Conservation (phyloP, 2,329 filamentous ascomycete species). For the Xenosphaeropsis pyriputrescens region DNA sequence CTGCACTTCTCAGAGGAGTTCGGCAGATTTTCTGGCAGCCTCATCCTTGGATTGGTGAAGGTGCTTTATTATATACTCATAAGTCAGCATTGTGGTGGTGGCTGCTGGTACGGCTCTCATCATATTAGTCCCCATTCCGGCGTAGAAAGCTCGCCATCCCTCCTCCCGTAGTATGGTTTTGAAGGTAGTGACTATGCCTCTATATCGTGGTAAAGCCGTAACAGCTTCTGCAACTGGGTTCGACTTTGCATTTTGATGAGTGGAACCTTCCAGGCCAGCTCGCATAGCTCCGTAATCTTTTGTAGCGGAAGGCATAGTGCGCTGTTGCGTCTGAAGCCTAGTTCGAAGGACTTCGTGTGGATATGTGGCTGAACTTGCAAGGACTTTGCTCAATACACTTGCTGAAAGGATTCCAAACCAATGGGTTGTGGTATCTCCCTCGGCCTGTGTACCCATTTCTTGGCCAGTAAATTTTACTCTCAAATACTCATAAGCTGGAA, state of each 20-base stretch:
- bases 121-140: slow-evolving; percentile 94
- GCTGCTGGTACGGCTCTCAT: slow-evolving; percentile 89
- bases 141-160: slow-evolving; percentile 93
- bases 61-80: slow-evolving; percentile 51
- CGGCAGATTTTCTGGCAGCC: not conserved
- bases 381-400: slow-evolving; percentile 85
- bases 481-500: slow-evolving; percentile 88
- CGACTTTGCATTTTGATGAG: slow-evolving; percentile 5
- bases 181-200: slow-evolving; percentile 68
- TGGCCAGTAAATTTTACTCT: slow-evolving; percentile 83
- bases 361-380: slow-evolving; percentile 90
- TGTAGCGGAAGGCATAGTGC: slow-evolving; percentile 39
- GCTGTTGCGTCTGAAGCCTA: slow-evolving; percentile 81
- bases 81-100: slow-evolving; percentile 95
- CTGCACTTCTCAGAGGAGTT: not conserved
- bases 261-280: slow-evolving; percentile 12
- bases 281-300: slow-evolving; percentile 34
- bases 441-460: slow-evolving; percentile 57
- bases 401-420: slow-evolving; percentile 76
- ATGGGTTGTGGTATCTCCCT: slow-evolving; percentile 46
- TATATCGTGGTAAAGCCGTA: slow-evolving; percentile 37
- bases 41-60: slow-evolving; percentile 14
- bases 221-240: slow-evolving; percentile 14
- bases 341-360: slow-evolving; percentile 95
- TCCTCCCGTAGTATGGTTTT: slow-evolving; percentile 78